A percentile compares a stretch with the other conserved stretches of the same genome.
Evolutionary conservation across 78 protist genomes (phyloP).

Genomic region (Guillardia theta): DNA sequence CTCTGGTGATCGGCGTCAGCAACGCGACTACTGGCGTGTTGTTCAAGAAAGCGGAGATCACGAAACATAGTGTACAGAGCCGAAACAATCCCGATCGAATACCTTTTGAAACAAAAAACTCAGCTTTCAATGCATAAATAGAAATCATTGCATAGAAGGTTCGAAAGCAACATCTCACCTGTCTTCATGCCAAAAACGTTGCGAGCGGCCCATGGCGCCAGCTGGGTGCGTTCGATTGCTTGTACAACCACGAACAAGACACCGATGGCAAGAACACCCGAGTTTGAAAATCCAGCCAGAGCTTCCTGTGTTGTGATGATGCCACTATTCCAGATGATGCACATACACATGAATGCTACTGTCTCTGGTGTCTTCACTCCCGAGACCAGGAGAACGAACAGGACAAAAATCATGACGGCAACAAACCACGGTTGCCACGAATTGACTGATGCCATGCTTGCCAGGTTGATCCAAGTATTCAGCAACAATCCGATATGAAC

Average conservation of each 20-base stretch:
- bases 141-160: too few relatives aligned
- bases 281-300: neutral
- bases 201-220: neutral
- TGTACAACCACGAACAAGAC: neutral
- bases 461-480: too few relatives aligned
- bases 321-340: neutral
- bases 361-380: neutral
- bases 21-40: constrained; percentile 63
- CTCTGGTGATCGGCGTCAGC: constrained; percentile 39
- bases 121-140: too few relatives aligned
- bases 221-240: neutral
- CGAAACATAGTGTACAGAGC: neutral
- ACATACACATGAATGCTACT: neutral
- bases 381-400: neutral
- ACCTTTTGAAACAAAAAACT: too few relatives aligned
- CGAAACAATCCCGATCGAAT: neutral
- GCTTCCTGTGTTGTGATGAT: neutral
- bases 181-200: neutral
- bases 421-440: neutral
- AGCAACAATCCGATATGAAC: too few relatives aligned
- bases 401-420: neutral
- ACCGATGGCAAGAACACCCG: neutral
- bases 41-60: constrained; percentile 50
- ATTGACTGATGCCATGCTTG: too few relatives aligned
- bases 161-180: neutral